Evolutionary conservation across 73 alveolate species (phyloP).

Genomic region (Tetrahymena malaccensis): DNA sequence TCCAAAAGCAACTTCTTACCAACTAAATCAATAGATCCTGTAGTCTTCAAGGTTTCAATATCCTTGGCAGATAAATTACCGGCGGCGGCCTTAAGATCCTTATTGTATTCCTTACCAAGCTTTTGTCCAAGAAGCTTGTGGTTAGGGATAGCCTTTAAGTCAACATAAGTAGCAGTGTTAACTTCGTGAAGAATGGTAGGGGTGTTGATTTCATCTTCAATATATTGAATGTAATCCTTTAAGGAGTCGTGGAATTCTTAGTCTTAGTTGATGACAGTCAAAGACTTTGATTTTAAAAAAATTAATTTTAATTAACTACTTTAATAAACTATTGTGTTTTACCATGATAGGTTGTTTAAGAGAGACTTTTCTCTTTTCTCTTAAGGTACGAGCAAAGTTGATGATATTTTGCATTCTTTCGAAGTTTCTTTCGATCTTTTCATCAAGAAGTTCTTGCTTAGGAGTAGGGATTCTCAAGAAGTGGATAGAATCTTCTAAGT

Average conservation of each 20-base stretch:
- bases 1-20: conserved; percentile 55
- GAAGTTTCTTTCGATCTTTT: conserved; percentile 71
- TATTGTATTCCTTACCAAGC: conserved; percentile 47
- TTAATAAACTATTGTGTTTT: neutral
- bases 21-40: conserved; percentile 61
- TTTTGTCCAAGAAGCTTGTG: conserved; percentile 67
- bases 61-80: conserved; percentile 47
- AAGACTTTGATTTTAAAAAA: conserved; percentile 12
- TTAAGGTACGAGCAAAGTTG: conserved; percentile 86
- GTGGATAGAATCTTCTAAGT: conserved; percentile 82
- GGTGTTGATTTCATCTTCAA: conserved; percentile 87
- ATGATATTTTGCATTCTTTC: conserved; percentile 75
- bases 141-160: conserved; percentile 72
- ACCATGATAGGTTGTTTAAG: conserved; percentile 81
- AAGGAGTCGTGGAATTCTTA: conserved; percentile 61
- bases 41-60: conserved; percentile 48
- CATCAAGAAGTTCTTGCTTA: conserved; percentile 73
- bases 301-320: neutral
- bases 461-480: conserved; percentile 80
- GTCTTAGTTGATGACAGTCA: conserved; percentile 63
- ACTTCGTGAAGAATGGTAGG: conserved; percentile 56
- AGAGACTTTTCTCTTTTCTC: conserved; percentile 86
- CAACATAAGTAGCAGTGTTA: conserved; percentile 68
- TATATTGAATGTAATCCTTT: conserved; percentile 56
- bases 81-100: conserved; percentile 63